phyloP scores from a whole-genome alignment of 495 filamentous ascomycete species.

The Lentithecium fluviatile region DNA sequence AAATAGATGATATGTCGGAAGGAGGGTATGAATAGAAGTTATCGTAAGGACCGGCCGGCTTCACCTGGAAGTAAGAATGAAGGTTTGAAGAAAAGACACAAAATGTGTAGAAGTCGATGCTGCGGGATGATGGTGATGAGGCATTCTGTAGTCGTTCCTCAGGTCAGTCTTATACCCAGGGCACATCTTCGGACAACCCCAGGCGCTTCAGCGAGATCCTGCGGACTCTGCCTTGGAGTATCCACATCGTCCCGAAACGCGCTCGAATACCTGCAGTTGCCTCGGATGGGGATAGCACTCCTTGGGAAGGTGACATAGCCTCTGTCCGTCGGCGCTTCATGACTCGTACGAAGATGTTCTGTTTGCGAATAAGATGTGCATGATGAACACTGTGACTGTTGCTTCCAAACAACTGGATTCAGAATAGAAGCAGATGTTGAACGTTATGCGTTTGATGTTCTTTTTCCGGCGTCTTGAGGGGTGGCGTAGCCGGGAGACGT shows the following conservation, averaged over 20 bases:
- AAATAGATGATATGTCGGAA: conserved; percentile 1
- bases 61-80: conserved; percentile 22
- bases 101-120: neutral
- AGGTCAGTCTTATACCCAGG: conserved; percentile 15
- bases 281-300: conserved; percentile 1
- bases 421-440: conserved; percentile 5
- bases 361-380: conserved; percentile 22
- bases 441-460: conserved; percentile 18
- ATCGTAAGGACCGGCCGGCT: conserved; percentile 29
- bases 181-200: conserved; percentile 2
- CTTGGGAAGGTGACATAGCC: neutral
- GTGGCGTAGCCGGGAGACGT: conserved; percentile 1
- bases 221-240: conserved; percentile 12
- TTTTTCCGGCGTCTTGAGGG: neutral
- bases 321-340: neutral
- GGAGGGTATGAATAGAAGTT: conserved; percentile 1
- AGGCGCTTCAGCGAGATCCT: conserved; percentile 22
- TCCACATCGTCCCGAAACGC: conserved; percentile 23
- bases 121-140: conserved; percentile 10
- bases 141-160: neutral
- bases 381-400: conserved; percentile 9
- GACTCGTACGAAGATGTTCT: neutral
- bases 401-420: conserved; percentile 16
- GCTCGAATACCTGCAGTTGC: conserved; percentile 3
- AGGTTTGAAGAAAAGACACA: conserved; percentile 3